phyloP scores from a whole-genome alignment of 2,329 filamentous ascomycete genomes.

The Fusarium vanettenii region DNA sequence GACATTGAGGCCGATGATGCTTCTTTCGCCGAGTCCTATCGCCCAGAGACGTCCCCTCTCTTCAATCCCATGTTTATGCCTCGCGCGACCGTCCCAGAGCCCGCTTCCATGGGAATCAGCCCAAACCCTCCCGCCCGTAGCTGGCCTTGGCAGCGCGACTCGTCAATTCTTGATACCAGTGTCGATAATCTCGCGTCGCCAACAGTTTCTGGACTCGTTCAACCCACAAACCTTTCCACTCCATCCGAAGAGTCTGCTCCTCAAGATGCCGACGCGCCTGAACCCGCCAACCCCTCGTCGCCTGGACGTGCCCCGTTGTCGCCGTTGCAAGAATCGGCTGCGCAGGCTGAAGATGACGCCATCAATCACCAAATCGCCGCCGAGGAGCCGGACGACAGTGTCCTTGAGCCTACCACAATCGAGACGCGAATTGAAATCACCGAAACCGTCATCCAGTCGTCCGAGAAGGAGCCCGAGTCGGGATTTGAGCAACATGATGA shows the following conservation, averaged over 20 bases:
- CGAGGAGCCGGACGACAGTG: slow-evolving; percentile 2
- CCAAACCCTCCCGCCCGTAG: slow-evolving; percentile 5
- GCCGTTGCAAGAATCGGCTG: slow-evolving; percentile 10
- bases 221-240: slow-evolving; percentile 15
- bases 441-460: slow-evolving; percentile 34
- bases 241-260: not conserved
- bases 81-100: slow-evolving; percentile 15
- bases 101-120: slow-evolving; percentile 11
- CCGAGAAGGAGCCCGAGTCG: slow-evolving; percentile 22
- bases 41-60: slow-evolving; percentile 37
- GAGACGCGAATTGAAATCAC: slow-evolving; percentile 20
- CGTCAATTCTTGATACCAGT: slow-evolving; percentile 9
- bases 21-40: slow-evolving; percentile 43
- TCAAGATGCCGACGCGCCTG: not conserved
- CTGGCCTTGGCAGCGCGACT: slow-evolving; percentile 37
- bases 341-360: not conserved
- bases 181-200: slow-evolving; percentile 21
- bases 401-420: not conserved
- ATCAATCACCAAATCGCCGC: not conserved
- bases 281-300: not conserved
- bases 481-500: not conserved
- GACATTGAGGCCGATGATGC: slow-evolving; percentile 24
- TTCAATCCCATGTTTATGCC: slow-evolving; percentile 34
- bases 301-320: slow-evolving; percentile 4
- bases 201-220: not conserved